Percentiles rank a stretch among this genome's conserved stretches.
These are phyloP conservation scores for Chloranthus sessilifolius DNA, from an alignment of 164 flowering plant species.

Conservation along the genomic window DNA sequence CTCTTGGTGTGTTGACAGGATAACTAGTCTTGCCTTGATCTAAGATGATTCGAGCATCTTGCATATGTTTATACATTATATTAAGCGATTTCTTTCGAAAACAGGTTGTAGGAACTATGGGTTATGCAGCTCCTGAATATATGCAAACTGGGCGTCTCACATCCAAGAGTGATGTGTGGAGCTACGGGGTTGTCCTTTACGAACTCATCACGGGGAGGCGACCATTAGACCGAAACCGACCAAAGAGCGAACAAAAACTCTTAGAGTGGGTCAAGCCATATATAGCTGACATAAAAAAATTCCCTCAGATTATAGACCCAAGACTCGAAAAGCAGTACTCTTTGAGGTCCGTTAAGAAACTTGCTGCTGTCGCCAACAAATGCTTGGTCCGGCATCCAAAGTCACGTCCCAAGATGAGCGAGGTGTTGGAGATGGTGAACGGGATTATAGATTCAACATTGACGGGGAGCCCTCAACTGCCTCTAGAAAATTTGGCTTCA, in stretches of 20 bases:
- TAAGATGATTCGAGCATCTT: no score
- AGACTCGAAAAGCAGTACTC: conserved; percentile 52
- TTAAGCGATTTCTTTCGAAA: background rate
- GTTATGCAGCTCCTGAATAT: conserved; percentile 97
- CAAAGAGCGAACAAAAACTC: conserved; percentile 73
- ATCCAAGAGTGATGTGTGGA: conserved; percentile 80
- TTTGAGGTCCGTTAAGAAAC: conserved; percentile 55
- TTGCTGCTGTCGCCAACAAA: conserved; percentile 70
- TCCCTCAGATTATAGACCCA: conserved; percentile 68
- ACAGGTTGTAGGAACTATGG: conserved; percentile 94
- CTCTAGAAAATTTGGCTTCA: conserved; percentile 17
- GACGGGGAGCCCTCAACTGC: conserved; percentile 26
- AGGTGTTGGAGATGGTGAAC: conserved; percentile 62
- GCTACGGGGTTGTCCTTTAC: conserved; percentile 86
- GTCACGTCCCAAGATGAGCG: conserved; percentile 79
- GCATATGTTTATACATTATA: no score
- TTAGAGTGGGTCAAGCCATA: conserved; percentile 81
- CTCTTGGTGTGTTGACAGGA: no score
- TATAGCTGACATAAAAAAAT: conserved; percentile 53
- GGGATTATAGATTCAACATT: conserved; percentile 35
- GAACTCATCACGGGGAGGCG: conserved; percentile 88
- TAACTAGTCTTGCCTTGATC: no score
- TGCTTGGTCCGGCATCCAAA: conserved; percentile 61
- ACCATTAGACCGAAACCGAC: conserved; percentile 69
- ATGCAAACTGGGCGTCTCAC: conserved; percentile 83